These are phyloP conservation scores for Fraxinus nigra DNA, from an alignment of 305 asterid species.

Conservation along the genomic window DNA sequence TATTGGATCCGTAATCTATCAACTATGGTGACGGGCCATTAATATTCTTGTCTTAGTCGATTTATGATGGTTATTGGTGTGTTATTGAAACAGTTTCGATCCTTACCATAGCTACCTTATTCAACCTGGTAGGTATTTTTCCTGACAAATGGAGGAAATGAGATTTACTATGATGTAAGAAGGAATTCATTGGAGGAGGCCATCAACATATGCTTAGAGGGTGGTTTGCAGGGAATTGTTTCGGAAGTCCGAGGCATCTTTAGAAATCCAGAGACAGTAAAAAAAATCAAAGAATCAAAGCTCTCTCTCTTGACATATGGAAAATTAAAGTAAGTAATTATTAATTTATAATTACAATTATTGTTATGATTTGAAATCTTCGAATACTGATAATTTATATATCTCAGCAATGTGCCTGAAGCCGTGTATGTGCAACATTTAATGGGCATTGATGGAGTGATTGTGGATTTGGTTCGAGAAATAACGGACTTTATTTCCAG, in stretches of 20 bases:
- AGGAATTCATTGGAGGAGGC: slow-evolving; percentile 50
- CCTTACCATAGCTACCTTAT: neutral
- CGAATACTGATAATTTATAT: neutral
- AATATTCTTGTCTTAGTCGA: too few species aligned
- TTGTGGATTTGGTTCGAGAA: slow-evolving; percentile 73
- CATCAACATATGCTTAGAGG: slow-evolving; percentile 36
- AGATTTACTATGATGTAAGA: slow-evolving; percentile 37
- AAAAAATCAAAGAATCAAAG: slow-evolving; percentile 39
- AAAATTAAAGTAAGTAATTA: slow-evolving; percentile 62
- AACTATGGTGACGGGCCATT: too few species aligned
- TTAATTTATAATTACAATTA: neutral
- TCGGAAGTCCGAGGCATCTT: slow-evolving; percentile 41
- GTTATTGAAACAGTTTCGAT: neutral
- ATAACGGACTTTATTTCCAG: slow-evolving; percentile 59
- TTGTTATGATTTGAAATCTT: neutral
- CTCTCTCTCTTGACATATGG: slow-evolving; percentile 63
- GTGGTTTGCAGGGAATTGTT: slow-evolving; percentile 45
- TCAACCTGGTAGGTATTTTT: slow-evolving; percentile 35
- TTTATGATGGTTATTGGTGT: too few species aligned
- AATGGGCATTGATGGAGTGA: slow-evolving; percentile 91
- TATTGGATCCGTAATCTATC: too few species aligned
- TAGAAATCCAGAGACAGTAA: slow-evolving; percentile 38
- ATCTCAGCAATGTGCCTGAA: slow-evolving; percentile 64
- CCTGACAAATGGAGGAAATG: slow-evolving; percentile 46
- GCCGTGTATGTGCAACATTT: slow-evolving; percentile 83